A percentile compares a stretch with the other conserved stretches of the same genome.
These are phyloP conservation scores for Verticillium albo-atrum DNA, from an alignment of 2,329 filamentous ascomycete genomes.

Conservation along the genomic window DNA sequence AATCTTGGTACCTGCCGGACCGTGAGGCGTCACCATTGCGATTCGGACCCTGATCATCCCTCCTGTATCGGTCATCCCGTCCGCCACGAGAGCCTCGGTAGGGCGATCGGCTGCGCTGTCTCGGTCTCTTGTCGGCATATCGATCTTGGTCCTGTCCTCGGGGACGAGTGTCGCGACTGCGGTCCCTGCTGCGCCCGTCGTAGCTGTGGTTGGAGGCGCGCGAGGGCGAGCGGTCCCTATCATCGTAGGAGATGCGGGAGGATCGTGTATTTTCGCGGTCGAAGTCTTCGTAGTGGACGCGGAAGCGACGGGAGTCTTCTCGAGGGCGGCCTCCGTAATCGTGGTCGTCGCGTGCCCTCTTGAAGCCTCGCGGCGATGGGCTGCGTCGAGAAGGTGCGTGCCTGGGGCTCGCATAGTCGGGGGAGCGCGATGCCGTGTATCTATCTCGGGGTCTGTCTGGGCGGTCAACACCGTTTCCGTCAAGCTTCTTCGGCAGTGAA, in stretches of 20 bases:
- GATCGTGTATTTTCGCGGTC: conserved; percentile 38
- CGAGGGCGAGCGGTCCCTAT: conserved; percentile 48
- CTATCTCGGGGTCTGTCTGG: conserved; percentile 72
- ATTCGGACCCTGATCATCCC: conserved; percentile 21
- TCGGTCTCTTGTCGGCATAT: conserved; percentile 40
- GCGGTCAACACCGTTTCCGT: conserved; percentile 87
- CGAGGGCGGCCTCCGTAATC: conserved; percentile 37
- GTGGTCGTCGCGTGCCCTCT: conserved; percentile 62
- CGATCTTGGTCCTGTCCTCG: conserved; percentile 14
- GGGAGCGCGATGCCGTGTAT: conserved; percentile 51
- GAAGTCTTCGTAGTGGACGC: conserved; percentile 58
- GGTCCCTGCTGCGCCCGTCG: conserved; percentile 46
- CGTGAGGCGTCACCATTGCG: conserved; percentile 17
- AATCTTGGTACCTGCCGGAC: conserved; percentile 38
- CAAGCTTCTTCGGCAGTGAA: conserved; percentile 69
- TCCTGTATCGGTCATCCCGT: conserved; percentile 27
- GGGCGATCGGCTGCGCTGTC: conserved; percentile 53
- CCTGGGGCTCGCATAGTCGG: conserved; percentile 44
- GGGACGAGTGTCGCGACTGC: conserved; percentile 23
- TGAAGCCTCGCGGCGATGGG: conserved; percentile 61
- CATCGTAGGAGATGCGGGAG: conserved; percentile 48
- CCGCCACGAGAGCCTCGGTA: conserved; percentile 32
- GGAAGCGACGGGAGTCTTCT: conserved; percentile 55
- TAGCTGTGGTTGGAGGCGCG: conserved; percentile 37
- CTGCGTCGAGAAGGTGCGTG: conserved; percentile 40